Conservation (phyloP, 495 filamentous ascomycete species). For the Aspergillus bertholletiae region DNA sequence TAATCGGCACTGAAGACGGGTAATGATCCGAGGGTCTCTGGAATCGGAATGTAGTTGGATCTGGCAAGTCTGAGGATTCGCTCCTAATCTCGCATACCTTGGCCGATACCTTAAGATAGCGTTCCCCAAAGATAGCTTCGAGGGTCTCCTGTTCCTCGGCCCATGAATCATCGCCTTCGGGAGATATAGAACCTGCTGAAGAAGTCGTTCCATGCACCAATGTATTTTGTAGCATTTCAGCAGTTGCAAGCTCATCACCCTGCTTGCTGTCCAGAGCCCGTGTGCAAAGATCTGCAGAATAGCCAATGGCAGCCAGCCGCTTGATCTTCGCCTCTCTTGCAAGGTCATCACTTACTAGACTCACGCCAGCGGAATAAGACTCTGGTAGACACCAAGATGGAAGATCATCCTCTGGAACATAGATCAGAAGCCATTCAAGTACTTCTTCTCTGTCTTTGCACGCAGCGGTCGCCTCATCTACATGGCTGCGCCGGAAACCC, state of each 20-base stretch:
- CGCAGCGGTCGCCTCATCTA: constrained; percentile 80
- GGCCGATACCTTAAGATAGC: constrained; percentile 53
- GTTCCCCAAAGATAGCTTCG: constrained; percentile 72
- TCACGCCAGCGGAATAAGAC: constrained; percentile 82
- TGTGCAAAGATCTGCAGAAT: constrained; percentile 76
- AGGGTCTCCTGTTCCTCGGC: constrained; percentile 77
- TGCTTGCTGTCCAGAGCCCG: constrained; percentile 62
- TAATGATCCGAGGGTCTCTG: constrained; percentile 58
- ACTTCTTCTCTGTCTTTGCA: constrained; percentile 93
- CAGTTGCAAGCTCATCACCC: constrained; percentile 75
- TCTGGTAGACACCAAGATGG: constrained; percentile 88
- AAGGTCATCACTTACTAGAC: constrained; percentile 74
- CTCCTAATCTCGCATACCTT: constrained; percentile 62
- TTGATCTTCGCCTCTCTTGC: constrained; percentile 75
- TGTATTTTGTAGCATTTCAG: constrained; percentile 70
- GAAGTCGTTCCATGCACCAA: constrained; percentile 43
- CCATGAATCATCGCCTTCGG: constrained; percentile 55
- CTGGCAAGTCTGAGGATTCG: constrained; percentile 34
- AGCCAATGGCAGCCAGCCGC: constrained; percentile 76
- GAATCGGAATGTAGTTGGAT: constrained; percentile 44
- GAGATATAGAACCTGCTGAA: constrained; percentile 12
- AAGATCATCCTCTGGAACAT: constrained; percentile 94
- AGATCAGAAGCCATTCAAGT: constrained; percentile 88
- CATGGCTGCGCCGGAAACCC: constrained; percentile 82
- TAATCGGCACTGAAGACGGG: constrained; percentile 69